These are phyloP conservation scores for Salvia splendens DNA, from an alignment of 257 asterid genomes.

Conservation along the genomic window DNA sequence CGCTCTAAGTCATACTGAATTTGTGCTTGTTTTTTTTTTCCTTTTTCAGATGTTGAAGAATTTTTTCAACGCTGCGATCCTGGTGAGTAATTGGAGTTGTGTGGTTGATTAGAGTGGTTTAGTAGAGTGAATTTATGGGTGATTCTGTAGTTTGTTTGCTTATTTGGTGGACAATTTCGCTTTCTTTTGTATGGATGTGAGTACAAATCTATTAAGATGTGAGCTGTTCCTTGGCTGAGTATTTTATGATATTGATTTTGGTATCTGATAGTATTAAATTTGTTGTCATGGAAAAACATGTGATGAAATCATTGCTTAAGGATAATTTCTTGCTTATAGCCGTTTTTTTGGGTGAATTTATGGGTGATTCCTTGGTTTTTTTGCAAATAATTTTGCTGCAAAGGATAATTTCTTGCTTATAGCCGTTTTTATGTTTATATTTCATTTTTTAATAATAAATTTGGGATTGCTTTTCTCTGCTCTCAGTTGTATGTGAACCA, in stretches of 20 bases:
- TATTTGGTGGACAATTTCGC: slow-evolving; percentile 10
- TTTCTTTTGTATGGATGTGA: slow-evolving; percentile 18
- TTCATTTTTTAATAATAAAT: too few relatives aligned
- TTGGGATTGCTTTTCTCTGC: too few relatives aligned
- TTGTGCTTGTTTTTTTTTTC: slow-evolving; percentile 27
- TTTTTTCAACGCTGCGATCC: slow-evolving; percentile 57
- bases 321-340: background rate
- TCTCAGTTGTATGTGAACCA: too few relatives aligned
- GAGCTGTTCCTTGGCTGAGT: background rate
- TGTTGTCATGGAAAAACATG: slow-evolving; percentile 7
- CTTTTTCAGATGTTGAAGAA: slow-evolving; percentile 47
- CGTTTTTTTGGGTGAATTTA: too few relatives aligned
- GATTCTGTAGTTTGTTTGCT: slow-evolving; percentile 14
- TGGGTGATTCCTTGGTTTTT: too few relatives aligned
- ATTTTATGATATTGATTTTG: slow-evolving; percentile 1
- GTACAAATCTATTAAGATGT: background rate
- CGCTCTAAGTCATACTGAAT: slow-evolving; percentile 27
- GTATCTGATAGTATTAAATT: slow-evolving; percentile 2
- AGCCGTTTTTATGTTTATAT: background rate
- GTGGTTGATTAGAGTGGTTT: slow-evolving; percentile 18
- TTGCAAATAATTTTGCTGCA: background rate
- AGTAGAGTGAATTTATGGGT: slow-evolving; percentile 9
- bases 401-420: background rate
- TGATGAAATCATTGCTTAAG: background rate
- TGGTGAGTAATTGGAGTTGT: slow-evolving; percentile 42